phyloP scores from a whole-genome alignment of 129 eudicot genomes.

The Tanacetum coccineum region DNA sequence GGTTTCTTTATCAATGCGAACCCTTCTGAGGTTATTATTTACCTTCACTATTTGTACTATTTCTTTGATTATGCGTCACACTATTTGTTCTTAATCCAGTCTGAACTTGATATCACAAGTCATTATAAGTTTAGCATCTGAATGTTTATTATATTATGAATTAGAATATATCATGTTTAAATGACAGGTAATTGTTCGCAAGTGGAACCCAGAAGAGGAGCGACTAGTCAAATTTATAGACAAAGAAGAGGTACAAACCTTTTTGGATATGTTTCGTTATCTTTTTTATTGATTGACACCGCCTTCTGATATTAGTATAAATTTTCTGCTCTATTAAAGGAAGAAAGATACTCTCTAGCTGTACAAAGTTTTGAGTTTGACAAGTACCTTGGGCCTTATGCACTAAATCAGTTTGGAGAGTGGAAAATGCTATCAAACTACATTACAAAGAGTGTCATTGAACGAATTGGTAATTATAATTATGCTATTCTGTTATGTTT shows the following conservation, averaged over 20 bases:
- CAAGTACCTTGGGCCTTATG: constrained; percentile 76
- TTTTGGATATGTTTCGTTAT: neutral
- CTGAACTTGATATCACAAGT: neutral
- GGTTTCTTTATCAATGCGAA: constrained; percentile 64
- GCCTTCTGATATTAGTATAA: neutral
- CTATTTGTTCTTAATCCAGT: no score
- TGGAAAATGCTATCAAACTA: constrained; percentile 77
- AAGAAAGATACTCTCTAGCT: constrained; percentile 71
- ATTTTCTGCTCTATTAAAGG: constrained; percentile 40
- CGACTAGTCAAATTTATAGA: constrained; percentile 60
- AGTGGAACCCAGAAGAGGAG: constrained; percentile 80
- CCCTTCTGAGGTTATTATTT: constrained; percentile 62
- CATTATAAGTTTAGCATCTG: neutral
- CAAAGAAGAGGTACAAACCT: constrained; percentile 55
- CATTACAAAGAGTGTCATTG: constrained; percentile 63
- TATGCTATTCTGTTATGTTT: neutral
- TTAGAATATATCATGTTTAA: constrained; percentile 12
- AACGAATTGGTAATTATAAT: constrained; percentile 56
- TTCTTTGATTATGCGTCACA: neutral
- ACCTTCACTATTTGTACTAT: neutral
- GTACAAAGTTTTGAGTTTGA: constrained; percentile 77
- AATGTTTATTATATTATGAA: neutral
- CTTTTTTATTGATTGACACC: neutral
- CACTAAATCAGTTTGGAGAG: constrained; percentile 58
- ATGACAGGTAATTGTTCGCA: constrained; percentile 61